A percentile compares a stretch with the other conserved stretches of the same genome.
Conservation (phyloP, 2,329 filamentous ascomycete genomes). For the Metarhizium robertsii region DNA sequence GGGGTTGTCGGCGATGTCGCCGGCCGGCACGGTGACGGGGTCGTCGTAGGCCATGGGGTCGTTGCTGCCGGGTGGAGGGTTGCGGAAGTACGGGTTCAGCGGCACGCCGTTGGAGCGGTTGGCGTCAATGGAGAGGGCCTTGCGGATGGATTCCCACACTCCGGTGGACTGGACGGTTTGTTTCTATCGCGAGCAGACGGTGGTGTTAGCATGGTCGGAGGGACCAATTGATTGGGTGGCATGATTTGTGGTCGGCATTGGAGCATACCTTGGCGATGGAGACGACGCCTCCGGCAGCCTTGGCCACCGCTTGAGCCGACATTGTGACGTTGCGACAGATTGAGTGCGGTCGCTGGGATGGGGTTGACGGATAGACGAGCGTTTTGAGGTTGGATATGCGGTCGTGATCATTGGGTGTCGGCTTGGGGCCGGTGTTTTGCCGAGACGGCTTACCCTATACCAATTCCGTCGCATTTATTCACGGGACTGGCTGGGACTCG, state of each 20-base stretch:
- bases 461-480: not conserved
- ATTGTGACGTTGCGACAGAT: constrained; percentile 32
- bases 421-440: constrained; percentile 9
- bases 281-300: constrained; percentile 44
- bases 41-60: constrained; percentile 29
- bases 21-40: constrained; percentile 48
- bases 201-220: not conserved
- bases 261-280: constrained; percentile 47
- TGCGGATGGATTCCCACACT: constrained; percentile 78
- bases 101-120: constrained; percentile 87
- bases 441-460: not conserved
- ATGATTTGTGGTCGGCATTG: not conserved
- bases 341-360: constrained; percentile 7
- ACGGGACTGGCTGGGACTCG: no score
- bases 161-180: constrained; percentile 87
- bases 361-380: constrained; percentile 5
- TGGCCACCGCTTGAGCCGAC: constrained; percentile 52
- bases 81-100: constrained; percentile 85
- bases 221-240: not conserved
- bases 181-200: constrained; percentile 54
- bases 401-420: constrained; percentile 5
- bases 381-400: constrained; percentile 8
- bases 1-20: constrained; percentile 33
- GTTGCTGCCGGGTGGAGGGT: constrained; percentile 51
- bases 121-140: constrained; percentile 69